Conservation (phyloP, 2,329 filamentous ascomycete genomes). For the Venturia effusa region DNA sequence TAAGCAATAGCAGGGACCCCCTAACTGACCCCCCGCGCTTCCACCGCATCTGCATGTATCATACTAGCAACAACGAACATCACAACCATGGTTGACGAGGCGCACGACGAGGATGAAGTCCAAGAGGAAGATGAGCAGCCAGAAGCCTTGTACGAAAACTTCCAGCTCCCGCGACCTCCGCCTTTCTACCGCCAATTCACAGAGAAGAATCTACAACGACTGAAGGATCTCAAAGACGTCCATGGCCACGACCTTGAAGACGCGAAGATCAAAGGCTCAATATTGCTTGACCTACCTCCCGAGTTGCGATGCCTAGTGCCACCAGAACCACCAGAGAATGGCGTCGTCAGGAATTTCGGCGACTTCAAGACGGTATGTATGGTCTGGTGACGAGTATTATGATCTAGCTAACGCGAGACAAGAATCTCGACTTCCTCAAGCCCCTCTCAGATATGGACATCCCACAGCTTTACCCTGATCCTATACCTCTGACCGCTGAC, state of each 20-base stretch:
- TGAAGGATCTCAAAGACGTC: conserved; percentile 38
- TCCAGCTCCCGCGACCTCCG: conserved; percentile 44
- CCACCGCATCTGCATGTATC: background rate
- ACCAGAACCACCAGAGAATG: conserved; percentile 59
- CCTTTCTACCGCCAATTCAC: conserved; percentile 88
- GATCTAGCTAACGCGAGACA: background rate
- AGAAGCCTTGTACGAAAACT: background rate
- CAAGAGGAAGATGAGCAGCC: background rate
- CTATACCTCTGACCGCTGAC: conserved; percentile 16
- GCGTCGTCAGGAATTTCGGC: conserved; percentile 67
- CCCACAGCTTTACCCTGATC: conserved; percentile 20
- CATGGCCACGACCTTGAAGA: conserved; percentile 17
- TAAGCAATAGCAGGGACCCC: background rate
- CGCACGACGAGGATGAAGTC: background rate
- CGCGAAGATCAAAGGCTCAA: conserved; percentile 10
- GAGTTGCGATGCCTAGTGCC: conserved; percentile 73
- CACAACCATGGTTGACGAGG: background rate
- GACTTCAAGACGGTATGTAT: conserved; percentile 46
- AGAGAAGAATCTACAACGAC: conserved; percentile 54
- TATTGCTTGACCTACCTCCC: conserved; percentile 43
- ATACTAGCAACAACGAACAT: background rate
- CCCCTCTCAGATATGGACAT: conserved; percentile 1
- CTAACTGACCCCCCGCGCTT: background rate
- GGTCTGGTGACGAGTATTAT: background rate
- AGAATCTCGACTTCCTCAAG: conserved; percentile 4